Conservation (phyloP, 1,284 basidiomycete species). For the Ustilago esculenta region DNA sequence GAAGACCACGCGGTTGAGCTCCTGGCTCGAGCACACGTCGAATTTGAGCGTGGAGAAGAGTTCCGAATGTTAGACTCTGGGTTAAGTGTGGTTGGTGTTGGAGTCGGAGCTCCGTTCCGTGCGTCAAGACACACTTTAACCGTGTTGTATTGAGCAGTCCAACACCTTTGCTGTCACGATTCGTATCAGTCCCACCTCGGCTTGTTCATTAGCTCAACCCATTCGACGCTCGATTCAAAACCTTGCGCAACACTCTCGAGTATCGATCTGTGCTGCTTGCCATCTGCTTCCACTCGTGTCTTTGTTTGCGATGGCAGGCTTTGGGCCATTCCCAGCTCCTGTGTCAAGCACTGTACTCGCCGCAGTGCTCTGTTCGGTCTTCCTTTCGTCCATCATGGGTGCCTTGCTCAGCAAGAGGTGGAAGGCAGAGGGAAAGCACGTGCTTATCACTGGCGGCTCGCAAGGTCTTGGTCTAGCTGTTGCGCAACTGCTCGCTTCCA, state of each 20-base stretch:
- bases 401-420: conserved; percentile 24
- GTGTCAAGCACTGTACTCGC: conserved; percentile 13
- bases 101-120: no score
- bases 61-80: background rate
- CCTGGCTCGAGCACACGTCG: conserved; percentile 14
- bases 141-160: conserved; percentile 4
- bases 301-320: conserved; percentile 1
- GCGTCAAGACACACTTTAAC: no score
- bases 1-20: no score
- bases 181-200: no score
- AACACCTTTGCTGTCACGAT: conserved; percentile 6
- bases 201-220: background rate
- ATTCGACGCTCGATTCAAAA: conserved; percentile 6
- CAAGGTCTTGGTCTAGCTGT: conserved; percentile 80
- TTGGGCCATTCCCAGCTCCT: conserved; percentile 1
- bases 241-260: background rate
- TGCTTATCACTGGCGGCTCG: conserved; percentile 80
- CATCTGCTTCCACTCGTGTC: no score
- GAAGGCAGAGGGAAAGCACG: conserved; percentile 42
- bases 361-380: conserved; percentile 11
- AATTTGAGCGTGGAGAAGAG: background rate
- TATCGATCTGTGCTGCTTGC: background rate
- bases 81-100: no score
- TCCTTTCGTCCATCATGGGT: conserved; percentile 38
- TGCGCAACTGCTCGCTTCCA: conserved; percentile 75